Evolutionary conservation across 1,284 basidiomycete genomes (phyloP), one percentile per base, ranked within the genome.

Genomic region (Takashimella koratensis): DNA sequence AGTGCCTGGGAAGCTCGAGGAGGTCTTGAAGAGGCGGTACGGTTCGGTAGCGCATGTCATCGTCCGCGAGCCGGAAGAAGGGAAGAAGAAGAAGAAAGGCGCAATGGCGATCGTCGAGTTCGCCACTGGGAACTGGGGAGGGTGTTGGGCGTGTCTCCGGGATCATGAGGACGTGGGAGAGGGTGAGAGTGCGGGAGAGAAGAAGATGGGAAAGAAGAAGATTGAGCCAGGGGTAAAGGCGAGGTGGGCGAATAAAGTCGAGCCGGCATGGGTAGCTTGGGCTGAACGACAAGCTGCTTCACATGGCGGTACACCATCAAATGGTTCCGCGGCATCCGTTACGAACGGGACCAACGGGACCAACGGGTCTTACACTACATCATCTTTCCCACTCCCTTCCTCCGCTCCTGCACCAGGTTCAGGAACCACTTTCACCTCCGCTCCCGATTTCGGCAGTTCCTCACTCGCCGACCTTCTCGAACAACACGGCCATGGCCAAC

Each of bases 261-360:
- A 89, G 61, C 90, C 90, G 2, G 81, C 79, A 39, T 84, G 90
- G 64, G 76, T 92, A 27, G 80, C 73, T 5, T 90, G 87, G 87
- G 70, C 86, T 40, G 65, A 83, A 74, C 83, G 82, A 66, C 83
- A 81, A 75, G 30, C 30, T 36, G 30, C 30, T 8, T 36, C 16
- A 36, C 44, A 49, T 27, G 16, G 13, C 52, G 3, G 20, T n/a
- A 16, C 19, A 50, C 40, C 21, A 21, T 22, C 20, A 36, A 25
- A 24, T 24, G 26, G 43, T 8, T 21, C 44, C 44, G 25, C 41
- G 43, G 20, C 25, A 6, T 42, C 43, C 8, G 16, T 36, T 36
- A 36, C 30, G 16, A 36, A 36, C 30, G 16, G n/a, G n/a, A n/a
- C n/a, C n/a, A n/a, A n/a, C n/a, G n/a, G n/a, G n/a, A 36, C 16